Conservation (phyloP, 2,329 filamentous ascomycete species). For the Penicillium oxalicum region DNA sequence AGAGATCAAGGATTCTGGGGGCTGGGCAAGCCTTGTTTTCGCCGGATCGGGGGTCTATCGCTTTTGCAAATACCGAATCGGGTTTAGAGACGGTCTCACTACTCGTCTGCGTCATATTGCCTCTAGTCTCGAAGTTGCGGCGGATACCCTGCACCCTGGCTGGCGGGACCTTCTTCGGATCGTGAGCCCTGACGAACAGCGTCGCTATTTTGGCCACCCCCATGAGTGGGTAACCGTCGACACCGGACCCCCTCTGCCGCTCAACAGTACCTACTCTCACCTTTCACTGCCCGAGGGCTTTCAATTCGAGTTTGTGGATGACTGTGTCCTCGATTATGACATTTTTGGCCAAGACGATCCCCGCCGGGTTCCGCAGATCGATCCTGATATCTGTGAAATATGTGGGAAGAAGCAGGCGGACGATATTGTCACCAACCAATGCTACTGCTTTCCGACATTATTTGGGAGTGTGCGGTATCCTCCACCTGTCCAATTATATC, state of each 20-base stretch:
- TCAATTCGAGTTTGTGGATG: slow-evolving; percentile 32
- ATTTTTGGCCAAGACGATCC: slow-evolving; percentile 36
- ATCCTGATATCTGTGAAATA: slow-evolving; percentile 5
- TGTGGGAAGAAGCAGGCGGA: slow-evolving; percentile 49
- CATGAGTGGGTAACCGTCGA: slow-evolving; percentile 22
- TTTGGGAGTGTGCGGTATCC: slow-evolving; percentile 43
- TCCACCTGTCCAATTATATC: slow-evolving; percentile 49
- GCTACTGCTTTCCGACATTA: slow-evolving; percentile 49
- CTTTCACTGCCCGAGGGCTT: slow-evolving; percentile 16
- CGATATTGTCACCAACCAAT: slow-evolving; percentile 44
- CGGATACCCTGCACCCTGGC: slow-evolving; percentile 49
- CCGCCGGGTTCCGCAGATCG: too few species aligned
- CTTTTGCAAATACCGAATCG: slow-evolving; percentile 55
- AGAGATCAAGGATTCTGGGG: slow-evolving; percentile 53
- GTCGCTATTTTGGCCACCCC: slow-evolving; percentile 19
- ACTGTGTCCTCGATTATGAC: slow-evolving; percentile 45
- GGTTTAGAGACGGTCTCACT: slow-evolving; percentile 49
- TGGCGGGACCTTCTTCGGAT: slow-evolving; percentile 45
- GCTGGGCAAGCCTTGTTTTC: slow-evolving; percentile 53
- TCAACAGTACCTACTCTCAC: slow-evolving; percentile 19
- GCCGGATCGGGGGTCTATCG: slow-evolving; percentile 54
- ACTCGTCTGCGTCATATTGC: slow-evolving; percentile 41
- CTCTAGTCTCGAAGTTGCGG: slow-evolving; percentile 48
- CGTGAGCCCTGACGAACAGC: slow-evolving; percentile 14
- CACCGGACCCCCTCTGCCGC: slow-evolving; percentile 7